Conservation (phyloP, 805 yeast genomes). For the Teunomyces tritomae region DNA sequence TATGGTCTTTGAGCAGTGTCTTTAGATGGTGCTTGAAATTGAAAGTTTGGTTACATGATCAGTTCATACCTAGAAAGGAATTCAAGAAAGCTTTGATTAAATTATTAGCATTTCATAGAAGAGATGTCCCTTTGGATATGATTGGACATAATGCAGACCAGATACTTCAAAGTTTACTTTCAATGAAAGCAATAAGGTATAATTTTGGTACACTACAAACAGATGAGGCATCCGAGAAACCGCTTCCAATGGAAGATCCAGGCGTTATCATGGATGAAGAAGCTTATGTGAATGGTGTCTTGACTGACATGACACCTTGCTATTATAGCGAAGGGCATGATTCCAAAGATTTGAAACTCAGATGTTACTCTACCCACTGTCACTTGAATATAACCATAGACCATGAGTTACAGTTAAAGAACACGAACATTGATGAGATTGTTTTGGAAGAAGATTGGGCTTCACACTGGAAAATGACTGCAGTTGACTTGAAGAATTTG, state of each 20-base stretch:
- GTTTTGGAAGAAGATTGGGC: constrained; percentile 56
- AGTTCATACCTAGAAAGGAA: constrained; percentile 47
- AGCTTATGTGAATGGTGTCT: constrained; percentile 35
- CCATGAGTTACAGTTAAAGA: constrained; percentile 19
- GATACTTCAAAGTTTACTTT: constrained; percentile 38
- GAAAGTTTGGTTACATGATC: constrained; percentile 52
- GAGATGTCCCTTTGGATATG: constrained; percentile 48
- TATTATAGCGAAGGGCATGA: constrained; percentile 33
- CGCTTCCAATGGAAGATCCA: constrained; percentile 3
- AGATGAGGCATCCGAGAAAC: background rate
- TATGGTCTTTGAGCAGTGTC: constrained; percentile 47
- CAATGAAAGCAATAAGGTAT: constrained; percentile 40
- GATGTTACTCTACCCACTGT: constrained; percentile 36
- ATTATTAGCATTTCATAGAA: constrained; percentile 49
- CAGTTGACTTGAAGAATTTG: constrained; percentile 50
- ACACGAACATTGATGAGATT: constrained; percentile 19
- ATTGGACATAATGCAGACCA: constrained; percentile 51
- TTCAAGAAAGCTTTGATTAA: constrained; percentile 52
- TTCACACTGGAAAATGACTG: constrained; percentile 60
- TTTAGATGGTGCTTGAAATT: constrained; percentile 56
- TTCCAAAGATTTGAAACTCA: constrained; percentile 13
- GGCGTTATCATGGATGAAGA: constrained; percentile 15
- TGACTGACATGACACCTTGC: constrained; percentile 45
- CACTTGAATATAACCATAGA: constrained; percentile 28
- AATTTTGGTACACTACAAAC: constrained; percentile 8